Percentiles rank a stretch among this genome's conserved stretches.
These are phyloP conservation scores for Sordaria brevicollis DNA, from an alignment of 495 filamentous ascomycete species.

Conservation along the genomic window DNA sequence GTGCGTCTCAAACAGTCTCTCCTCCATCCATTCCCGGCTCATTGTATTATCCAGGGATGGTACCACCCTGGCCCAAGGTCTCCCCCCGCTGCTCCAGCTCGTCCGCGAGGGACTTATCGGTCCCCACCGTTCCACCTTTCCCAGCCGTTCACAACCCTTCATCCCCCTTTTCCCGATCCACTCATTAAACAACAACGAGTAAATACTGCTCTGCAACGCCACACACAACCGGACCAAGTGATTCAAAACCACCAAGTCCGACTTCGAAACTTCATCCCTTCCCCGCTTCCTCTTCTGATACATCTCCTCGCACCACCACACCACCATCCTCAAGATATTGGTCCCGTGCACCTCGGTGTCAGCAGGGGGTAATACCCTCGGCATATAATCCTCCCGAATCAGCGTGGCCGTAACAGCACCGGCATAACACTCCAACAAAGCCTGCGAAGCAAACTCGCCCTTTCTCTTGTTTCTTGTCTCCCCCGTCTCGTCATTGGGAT, in stretches of 20 bases:
- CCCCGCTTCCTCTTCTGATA: background rate
- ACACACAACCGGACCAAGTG: background rate
- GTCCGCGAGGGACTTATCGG: too few relatives aligned
- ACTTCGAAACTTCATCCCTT: background rate
- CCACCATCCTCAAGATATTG: constrained; percentile 7
- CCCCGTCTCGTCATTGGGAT: too few relatives aligned
- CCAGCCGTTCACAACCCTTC: too few relatives aligned
- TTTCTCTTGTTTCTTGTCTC: background rate
- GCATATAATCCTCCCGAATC: constrained; percentile 11
- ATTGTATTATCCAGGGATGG: too few relatives aligned
- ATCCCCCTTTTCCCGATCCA: background rate
- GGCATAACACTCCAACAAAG: constrained; percentile 30
- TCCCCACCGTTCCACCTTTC: too few relatives aligned
- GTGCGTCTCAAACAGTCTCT: too few relatives aligned
- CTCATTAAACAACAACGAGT: too few relatives aligned
- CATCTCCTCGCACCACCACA: constrained; percentile 10
- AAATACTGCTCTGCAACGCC: background rate
- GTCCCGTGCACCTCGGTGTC: constrained; percentile 14
- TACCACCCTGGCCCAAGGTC: too few relatives aligned
- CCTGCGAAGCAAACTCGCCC: constrained; percentile 8
- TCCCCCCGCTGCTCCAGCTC: too few relatives aligned
- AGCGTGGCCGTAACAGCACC: constrained; percentile 19
- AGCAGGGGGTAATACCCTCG: constrained; percentile 14
- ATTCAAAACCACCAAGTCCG: background rate
- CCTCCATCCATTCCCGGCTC: too few relatives aligned